Evolutionary conservation across 345 rosid species (phyloP).

Genomic region (Eucalyptus camaldulensis): DNA sequence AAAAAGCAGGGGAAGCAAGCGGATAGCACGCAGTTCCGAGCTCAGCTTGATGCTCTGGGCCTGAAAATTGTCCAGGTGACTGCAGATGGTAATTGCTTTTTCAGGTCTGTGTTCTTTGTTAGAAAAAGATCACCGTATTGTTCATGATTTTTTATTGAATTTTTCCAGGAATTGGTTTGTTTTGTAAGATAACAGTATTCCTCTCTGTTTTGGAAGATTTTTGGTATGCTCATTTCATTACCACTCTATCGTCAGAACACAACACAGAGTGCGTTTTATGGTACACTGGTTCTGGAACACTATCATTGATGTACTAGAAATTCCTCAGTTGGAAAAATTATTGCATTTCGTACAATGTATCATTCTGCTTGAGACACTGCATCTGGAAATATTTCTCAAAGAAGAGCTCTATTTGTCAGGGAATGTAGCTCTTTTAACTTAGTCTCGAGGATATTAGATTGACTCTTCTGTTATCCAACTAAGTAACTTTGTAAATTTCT

Average conservation of each 20-base stretch:
- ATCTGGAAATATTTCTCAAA: not conserved
- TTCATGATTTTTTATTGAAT: not conserved
- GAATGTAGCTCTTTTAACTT: not conserved
- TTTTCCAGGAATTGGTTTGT: not conserved
- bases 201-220: not conserved
- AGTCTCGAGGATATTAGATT: not conserved
- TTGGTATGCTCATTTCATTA: not conserved
- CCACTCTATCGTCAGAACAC: not conserved
- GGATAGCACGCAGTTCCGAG: slow-evolving; percentile 42
- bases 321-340: not conserved
- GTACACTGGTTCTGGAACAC: not conserved
- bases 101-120: slow-evolving; percentile 58
- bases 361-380: not conserved
- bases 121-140: not conserved
- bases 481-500: not conserved
- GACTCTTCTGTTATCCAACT: not conserved
- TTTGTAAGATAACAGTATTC: not conserved
- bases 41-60: slow-evolving; percentile 64
- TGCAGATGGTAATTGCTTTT: slow-evolving; percentile 92
- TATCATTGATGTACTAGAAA: not conserved
- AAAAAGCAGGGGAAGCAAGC: slow-evolving; percentile 67
- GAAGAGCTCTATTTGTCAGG: not conserved
- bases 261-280: not conserved
- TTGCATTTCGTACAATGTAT: not conserved
- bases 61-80: slow-evolving; percentile 68